phyloP scores from a whole-genome alignment of 2,329 filamentous ascomycete genomes.

The Alternaria sp. region DNA sequence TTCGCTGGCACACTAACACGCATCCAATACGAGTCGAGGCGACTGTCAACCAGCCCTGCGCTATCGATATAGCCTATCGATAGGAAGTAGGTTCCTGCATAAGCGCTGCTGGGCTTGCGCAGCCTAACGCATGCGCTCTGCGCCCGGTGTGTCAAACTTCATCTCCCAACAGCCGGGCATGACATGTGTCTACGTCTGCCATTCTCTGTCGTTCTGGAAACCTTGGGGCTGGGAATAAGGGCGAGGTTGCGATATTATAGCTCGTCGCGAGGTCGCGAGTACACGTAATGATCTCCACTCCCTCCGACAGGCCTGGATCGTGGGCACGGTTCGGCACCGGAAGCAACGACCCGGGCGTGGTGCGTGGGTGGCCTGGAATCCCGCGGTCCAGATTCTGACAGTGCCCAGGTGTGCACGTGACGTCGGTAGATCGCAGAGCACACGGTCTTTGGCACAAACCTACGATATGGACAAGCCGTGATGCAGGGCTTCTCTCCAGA shows the following conservation, averaged over 20 bases:
- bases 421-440: not conserved
- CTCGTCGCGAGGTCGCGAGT: not conserved
- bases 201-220: not conserved
- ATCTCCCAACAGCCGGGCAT: not conserved
- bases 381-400: not conserved
- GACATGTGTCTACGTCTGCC: not conserved
- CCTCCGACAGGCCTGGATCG: not conserved
- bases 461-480: not conserved
- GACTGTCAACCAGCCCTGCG: not conserved
- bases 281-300: conserved; percentile 13
- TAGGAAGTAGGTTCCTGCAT: conserved; percentile 19
- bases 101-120: conserved; percentile 20
- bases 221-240: not conserved
- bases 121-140: not conserved
- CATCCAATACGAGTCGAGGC: not conserved
- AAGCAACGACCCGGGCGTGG: not conserved
- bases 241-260: not conserved
- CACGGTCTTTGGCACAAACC: not conserved
- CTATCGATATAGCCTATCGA: conserved; percentile 20
- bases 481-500: not conserved
- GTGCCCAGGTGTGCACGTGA: too few relatives aligned
- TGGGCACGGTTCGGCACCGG: not conserved
- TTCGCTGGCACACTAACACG: not conserved
- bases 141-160: not conserved
- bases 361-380: not conserved